Base-by-base conservation (phyloP, 495 filamentous ascomycete genomes). In the Penicillium lividum region DNA sequence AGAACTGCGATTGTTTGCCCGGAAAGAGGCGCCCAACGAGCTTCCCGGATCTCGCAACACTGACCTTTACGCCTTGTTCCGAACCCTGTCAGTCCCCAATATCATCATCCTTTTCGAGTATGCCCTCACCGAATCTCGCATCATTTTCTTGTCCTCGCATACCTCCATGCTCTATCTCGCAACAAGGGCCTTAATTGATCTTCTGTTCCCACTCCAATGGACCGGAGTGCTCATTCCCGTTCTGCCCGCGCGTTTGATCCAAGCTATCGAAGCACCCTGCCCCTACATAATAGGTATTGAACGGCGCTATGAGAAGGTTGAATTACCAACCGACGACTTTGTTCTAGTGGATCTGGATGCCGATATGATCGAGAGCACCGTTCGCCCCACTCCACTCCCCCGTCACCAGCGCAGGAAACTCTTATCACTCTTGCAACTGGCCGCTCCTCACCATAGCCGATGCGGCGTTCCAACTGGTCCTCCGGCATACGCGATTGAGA, bases 211-310 rank as follows among this genome's bases (percentile, higher is more conserved):
- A 2, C 73, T 97, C 48, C 87, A 89, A 47, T 98, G 94, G 93
- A 81, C 89, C 16, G 92, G 92, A 61, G 91, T 98, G 43, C 89
- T 95, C 62, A 97, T 98, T 55, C 93, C 93, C 9, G 84, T 98
- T 40, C 79, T 98, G 25, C 93, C 93, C 25, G 92, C 91, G 16
- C 84, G 93, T 31, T 76, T 98, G 36, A 78, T 98, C 15, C 91
- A 93, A 54, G 92, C 91, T 7, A 80, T 98, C 18, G 93, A 98
- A 66, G 94, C 94, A 1, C 94, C 94, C 16, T 98, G 94, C 60
- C 94, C 94, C 0, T 98, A 97, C 66, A 97, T 98, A 57, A 90
- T 97, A 18, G 94, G 94, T 45, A 90, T 98, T 40, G 94, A 98
- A 71, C 82, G 91, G 53, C 84, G 94, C 42, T 98, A 97, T 73